Evolutionary conservation across 352 stramenopile species (phyloP), one percentile per base, ranked within the genome.

Genomic region (Phytopythium litorale): DNA sequence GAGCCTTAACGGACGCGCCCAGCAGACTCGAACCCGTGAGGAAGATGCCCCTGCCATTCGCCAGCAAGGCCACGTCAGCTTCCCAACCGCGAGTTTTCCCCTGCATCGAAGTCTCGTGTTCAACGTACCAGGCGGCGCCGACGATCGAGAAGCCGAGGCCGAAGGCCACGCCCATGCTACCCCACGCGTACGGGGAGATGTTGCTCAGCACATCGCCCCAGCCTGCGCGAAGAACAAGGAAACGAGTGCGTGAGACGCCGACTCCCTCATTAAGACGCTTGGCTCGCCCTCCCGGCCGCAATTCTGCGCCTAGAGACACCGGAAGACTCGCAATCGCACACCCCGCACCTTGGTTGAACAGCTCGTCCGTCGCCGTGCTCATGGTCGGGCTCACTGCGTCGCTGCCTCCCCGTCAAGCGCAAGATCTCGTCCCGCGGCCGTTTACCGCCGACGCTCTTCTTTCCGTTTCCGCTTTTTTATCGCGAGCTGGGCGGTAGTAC

Each of bases 131-230:
- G 25, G 92, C 96, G 33, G 98, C 98, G 49, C 98, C 98, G 32
- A 99, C 81, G 61, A 99, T 97, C 16, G 93, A 99, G 48, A 99
- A 91, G 49, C 89, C 84, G 49, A 99, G 78, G 50, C 96, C 96
- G 53, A 99, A 98, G 7, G 96, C 97, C 57, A 99, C 88, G 13
- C 98, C 98, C 81, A 99, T 98, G 69, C 94, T 98, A 5, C 91
- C 97, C 91, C 93, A 99, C 58, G 95, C 96, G 67, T 99, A 99
- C 7, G 98, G 97, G 16, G 96, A 99, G 77, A 99, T 99, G 83
- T 98, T 97, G 52, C 96, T 98, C 60, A 99, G 84, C 58, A 99
- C 89, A 82, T 99, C 96, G 46, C 82, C 86, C 89, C 89, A 97
- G 63, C 88, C 88, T 96, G 62, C 8, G 9, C 48, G 50, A 37